A percentile compares a stretch with the other conserved stretches of the same genome.
These are phyloP conservation scores for Ramaria sp. DNA, from an alignment of 768 basidiomycete genomes.

Conservation along the genomic window DNA sequence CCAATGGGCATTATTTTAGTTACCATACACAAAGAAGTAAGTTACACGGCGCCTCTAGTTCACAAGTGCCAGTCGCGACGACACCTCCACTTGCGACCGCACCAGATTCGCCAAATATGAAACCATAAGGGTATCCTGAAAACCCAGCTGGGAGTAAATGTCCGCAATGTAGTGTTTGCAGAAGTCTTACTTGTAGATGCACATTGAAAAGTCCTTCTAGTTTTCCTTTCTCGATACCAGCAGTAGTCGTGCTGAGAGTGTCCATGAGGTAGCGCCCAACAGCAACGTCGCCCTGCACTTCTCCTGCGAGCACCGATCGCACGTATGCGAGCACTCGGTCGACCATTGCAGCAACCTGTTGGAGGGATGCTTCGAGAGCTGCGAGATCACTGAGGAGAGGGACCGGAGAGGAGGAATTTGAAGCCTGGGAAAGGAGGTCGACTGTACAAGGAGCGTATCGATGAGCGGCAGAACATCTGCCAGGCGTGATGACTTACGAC, in stretches of 20 bases:
- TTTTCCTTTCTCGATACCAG: slow-evolving; percentile 49
- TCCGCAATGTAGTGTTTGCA: neutral
- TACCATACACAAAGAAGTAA: neutral
- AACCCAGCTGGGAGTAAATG: slow-evolving; percentile 13
- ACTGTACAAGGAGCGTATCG: slow-evolving; percentile 39
- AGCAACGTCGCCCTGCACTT: slow-evolving; percentile 67
- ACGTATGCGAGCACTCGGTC: slow-evolving; percentile 83
- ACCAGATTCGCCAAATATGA: slow-evolving; percentile 91
- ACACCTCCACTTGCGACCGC: slow-evolving; percentile 87
- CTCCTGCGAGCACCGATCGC: slow-evolving; percentile 65
- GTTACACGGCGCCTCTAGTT: slow-evolving; percentile 15
- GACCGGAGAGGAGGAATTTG: slow-evolving; percentile 38
- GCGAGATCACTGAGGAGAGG: slow-evolving; percentile 50
- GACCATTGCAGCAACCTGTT: slow-evolving; percentile 63
- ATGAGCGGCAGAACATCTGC: slow-evolving; percentile 1
- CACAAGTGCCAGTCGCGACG: slow-evolving; percentile 73
- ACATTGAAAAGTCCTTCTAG: slow-evolving; percentile 48
- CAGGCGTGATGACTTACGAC: slow-evolving; percentile 42
- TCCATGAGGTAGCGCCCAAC: slow-evolving; percentile 90
- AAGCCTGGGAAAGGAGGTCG: slow-evolving; percentile 51
- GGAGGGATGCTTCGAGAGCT: slow-evolving; percentile 63
- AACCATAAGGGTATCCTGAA: slow-evolving; percentile 88
- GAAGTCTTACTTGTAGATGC: slow-evolving; percentile 52
- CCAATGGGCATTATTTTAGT: slow-evolving; percentile 2
- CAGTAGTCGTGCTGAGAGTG: slow-evolving; percentile 62